These are phyloP conservation scores for Metarhizium album DNA, from an alignment of 2,329 filamentous ascomycete species.

Conservation along the genomic window DNA sequence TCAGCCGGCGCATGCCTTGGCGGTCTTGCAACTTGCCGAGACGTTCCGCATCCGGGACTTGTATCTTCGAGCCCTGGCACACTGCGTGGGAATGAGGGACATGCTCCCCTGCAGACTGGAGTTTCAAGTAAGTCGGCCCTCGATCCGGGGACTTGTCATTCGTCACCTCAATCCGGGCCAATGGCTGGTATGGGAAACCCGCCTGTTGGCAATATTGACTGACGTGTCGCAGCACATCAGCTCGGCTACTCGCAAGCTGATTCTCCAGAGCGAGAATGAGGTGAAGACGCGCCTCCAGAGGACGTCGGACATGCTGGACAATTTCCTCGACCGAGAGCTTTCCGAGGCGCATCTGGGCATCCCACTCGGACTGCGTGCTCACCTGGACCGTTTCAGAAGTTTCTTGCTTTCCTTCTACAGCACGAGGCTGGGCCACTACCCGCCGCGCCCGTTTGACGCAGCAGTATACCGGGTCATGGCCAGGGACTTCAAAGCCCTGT, in stretches of 20 bases:
- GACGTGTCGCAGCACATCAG: conserved; percentile 30
- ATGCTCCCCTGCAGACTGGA: conserved; percentile 44
- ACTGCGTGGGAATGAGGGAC: conserved; percentile 70
- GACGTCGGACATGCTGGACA: conserved; percentile 48
- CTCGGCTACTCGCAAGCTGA: conserved; percentile 49
- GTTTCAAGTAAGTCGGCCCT: conserved; percentile 40
- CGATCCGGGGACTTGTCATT: too few relatives aligned
- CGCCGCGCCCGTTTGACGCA: conserved; percentile 39
- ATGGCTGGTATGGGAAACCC: neutral
- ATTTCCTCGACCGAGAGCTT: conserved; percentile 62
- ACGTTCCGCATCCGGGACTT: conserved; percentile 50
- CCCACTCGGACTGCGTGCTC: conserved; percentile 45
- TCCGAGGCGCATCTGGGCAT: conserved; percentile 57
- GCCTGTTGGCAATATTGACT: conserved; percentile 12
- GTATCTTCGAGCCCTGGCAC: conserved; percentile 64
- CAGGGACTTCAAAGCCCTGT: conserved; percentile 59
- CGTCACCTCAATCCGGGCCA: too few relatives aligned
- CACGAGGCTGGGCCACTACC: conserved; percentile 60
- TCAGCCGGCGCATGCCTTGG: conserved; percentile 57
- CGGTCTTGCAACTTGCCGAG: conserved; percentile 57
- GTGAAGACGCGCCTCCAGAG: conserved; percentile 52
- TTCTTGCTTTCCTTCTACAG: conserved; percentile 59
- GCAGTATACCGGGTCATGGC: conserved; percentile 50
- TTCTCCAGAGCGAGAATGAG: conserved; percentile 51
- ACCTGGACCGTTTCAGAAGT: conserved; percentile 62